phyloP scores from a whole-genome alignment of 2,329 filamentous ascomycete species.

The Ploettnerulaceae sp. region DNA sequence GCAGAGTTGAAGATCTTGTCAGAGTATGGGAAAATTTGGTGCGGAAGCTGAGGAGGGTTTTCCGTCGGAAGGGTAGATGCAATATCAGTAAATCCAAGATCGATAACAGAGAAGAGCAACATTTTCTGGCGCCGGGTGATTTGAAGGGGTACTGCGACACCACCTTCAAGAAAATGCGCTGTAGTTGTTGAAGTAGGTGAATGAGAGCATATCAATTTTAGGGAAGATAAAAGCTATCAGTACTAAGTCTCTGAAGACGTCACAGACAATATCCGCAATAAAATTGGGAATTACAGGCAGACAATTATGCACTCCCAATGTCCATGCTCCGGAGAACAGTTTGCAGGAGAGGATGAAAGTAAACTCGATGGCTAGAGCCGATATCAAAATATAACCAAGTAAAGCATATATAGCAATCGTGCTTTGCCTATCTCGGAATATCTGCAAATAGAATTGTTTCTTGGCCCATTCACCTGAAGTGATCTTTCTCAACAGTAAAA shows the following conservation, averaged over 20 bases:
- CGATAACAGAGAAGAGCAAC: conserved; percentile 14
- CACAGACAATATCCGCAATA: conserved; percentile 11
- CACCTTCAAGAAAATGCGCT: no score
- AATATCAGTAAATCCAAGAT: conserved; percentile 17
- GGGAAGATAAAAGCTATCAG: conserved; percentile 23
- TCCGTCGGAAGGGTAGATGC: conserved; percentile 18
- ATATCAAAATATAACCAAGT: conserved; percentile 9
- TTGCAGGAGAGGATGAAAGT: conserved; percentile 17
- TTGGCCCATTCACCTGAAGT: conserved; percentile 1
- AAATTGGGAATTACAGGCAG: conserved; percentile 5
- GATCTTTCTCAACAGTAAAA: no score
- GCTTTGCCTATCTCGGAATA: conserved; percentile 14
- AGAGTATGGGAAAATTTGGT: not conserved
- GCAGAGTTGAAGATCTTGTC: not conserved
- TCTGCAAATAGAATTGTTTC: conserved; percentile 13
- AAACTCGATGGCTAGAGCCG: conserved; percentile 13
- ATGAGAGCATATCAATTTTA: conserved; percentile 14
- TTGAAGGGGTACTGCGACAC: conserved; percentile 16
- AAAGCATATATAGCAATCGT: conserved; percentile 10
- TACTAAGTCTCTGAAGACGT: conserved; percentile 17
- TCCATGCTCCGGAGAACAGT: conserved; percentile 17
- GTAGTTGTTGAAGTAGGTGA: not conserved
- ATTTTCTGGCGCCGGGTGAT: conserved; percentile 19
- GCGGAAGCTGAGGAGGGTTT: conserved; percentile 12
- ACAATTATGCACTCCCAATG: conserved; percentile 10